A percentile compares a stretch with the other conserved stretches of the same genome.
phyloP scores from a whole-genome alignment of 352 stramenopile genomes.

The Hyaloperonospora brassicae region DNA sequence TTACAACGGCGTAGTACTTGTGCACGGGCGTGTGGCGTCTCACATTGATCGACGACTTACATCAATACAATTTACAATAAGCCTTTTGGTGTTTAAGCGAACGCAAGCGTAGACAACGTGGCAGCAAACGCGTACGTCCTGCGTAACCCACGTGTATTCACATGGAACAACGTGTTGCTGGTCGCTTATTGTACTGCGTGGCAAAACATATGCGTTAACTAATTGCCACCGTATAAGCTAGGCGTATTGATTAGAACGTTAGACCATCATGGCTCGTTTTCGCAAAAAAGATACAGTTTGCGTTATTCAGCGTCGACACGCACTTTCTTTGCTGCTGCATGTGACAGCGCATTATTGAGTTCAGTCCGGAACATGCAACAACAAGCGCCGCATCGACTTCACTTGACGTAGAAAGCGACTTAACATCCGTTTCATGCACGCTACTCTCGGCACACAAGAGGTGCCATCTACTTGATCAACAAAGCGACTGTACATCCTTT shows the following conservation, averaged over 20 bases:
- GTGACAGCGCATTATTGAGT: slow-evolving; percentile 61
- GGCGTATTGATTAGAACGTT: no score
- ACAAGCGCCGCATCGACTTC: neutral
- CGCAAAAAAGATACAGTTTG: no score
- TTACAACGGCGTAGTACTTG: slow-evolving; percentile 40
- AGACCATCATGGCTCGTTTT: no score
- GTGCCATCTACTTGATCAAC: slow-evolving; percentile 2
- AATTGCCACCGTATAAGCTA: no score
- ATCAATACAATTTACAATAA: neutral
- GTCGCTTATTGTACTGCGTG: no score
- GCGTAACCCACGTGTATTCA: no score
- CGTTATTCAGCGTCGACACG: slow-evolving; percentile 19
- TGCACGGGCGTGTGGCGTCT: slow-evolving; percentile 38
- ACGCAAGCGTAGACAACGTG: slow-evolving; percentile 40
- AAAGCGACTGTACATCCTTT: slow-evolving; percentile 2
- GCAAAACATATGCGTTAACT: no score
- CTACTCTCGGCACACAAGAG: neutral
- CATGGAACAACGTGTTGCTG: no score
- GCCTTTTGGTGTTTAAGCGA: slow-evolving; percentile 23
- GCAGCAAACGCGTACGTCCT: slow-evolving; percentile 33
- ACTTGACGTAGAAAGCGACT: slow-evolving; percentile 10
- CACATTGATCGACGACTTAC: no score
- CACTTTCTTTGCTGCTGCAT: slow-evolving; percentile 47
- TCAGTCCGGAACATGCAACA: slow-evolving; percentile 36
- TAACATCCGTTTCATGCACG: slow-evolving; percentile 6